Conservation (phyloP, 2,329 filamentous ascomycete species). For the Trichoderma koningiopsis region DNA sequence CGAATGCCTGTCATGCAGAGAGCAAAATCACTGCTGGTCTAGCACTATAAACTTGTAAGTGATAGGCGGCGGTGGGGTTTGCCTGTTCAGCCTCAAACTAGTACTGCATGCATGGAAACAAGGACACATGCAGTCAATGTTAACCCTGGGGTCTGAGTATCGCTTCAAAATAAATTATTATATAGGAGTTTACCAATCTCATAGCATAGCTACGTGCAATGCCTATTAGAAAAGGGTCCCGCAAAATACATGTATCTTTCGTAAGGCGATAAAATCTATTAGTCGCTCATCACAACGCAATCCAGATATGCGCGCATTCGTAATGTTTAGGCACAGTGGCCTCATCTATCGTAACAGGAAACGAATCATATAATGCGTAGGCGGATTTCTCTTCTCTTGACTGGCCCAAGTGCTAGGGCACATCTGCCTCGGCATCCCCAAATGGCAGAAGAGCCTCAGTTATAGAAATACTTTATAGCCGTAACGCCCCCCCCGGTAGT, state of each 20-base stretch:
- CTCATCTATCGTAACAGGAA: not conserved
- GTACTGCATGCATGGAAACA: not conserved
- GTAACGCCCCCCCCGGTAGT: too few relatives aligned
- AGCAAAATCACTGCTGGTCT: too few relatives aligned
- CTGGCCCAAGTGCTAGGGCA: not conserved
- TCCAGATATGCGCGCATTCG: not conserved
- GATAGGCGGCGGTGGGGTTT: too few relatives aligned
- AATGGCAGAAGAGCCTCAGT: too few relatives aligned
- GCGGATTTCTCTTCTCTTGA: not conserved
- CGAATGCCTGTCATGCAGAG: not conserved
- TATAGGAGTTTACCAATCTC: not conserved
- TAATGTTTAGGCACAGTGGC: not conserved
- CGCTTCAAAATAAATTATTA: rapidly evolving
- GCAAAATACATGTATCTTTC: not conserved
- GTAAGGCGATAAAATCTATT: not conserved
- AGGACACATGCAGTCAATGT: not conserved
- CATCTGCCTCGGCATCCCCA: too few relatives aligned
- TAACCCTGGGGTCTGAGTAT: not conserved
- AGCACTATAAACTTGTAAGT: too few relatives aligned
- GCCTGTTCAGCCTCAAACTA: not conserved
- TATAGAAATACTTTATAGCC: too few relatives aligned
- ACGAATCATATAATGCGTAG: not conserved
- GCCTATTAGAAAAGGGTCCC: not conserved
- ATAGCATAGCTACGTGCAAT: not conserved
- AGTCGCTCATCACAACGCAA: not conserved